Base-by-base conservation (phyloP, 2,329 filamentous ascomycete species). In the Arthrobotrys pseudoclavata region DNA sequence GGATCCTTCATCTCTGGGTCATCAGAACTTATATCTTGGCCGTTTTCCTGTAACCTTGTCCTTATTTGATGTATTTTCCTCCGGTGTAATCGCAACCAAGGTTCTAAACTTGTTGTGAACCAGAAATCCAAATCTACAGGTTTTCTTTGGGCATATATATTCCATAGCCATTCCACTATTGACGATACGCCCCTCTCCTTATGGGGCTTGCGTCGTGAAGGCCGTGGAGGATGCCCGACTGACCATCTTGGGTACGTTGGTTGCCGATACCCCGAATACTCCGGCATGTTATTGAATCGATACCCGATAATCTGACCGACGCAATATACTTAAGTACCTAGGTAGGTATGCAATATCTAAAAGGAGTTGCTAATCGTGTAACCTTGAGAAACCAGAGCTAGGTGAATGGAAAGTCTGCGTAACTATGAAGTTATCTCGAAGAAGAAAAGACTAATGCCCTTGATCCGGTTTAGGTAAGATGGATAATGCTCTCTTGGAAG, bases 391-490 rank as follows among this genome's bases (percentile, higher is more conserved):
- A 20, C 37, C n/a, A n/a, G 5, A 45, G 18, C 42, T n/a, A 31
- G n/a, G 15, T 29, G 22, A 20, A 42, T 26, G 7, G 47, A 10
- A 50, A 5, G 20, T 29, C 31, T 67, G 63, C 45, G 63, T 67
- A 55, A 52, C 47, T 7, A 15, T 12, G 22, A 22, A 9, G 47
- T 26, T 37, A 29, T 26, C 47, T 40, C 34, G 29, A 53, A 67
- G 37, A 29, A 67, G 47, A 13, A 66, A 42, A 52, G 47, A 31
- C 18, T n/a, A 26, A 42, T 15, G 45, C n/a, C 31, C 53, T 26
- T 24, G 53, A 29, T 12, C 42, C 29, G 42, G 26, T 61, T 57
- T 55, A 34, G 64, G 64, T 20, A 47, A 50, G n/a, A 10, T 69
- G 42, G 9, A n/a, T 47, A 29, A 29, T 20, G 29, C 29, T 63